These are phyloP conservation scores for Pseudogymnoascus sp. DNA, from an alignment of 2,329 filamentous ascomycete genomes.

Conservation along the genomic window DNA sequence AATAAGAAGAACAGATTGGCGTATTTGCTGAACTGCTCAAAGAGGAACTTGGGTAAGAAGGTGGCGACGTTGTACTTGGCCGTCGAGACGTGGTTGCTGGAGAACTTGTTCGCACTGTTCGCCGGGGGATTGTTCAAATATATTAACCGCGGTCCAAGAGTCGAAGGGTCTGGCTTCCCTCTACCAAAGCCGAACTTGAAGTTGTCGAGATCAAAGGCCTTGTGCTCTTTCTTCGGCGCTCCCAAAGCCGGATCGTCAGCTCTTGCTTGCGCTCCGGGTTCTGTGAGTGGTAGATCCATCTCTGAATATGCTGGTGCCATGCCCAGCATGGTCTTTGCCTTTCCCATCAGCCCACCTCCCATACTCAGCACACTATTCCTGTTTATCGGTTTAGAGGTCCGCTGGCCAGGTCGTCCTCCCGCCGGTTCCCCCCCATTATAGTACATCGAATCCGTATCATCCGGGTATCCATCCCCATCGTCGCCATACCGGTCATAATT, in stretches of 20 bases:
- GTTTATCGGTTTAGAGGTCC: constrained; percentile 51
- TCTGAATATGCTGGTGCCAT: constrained; percentile 86
- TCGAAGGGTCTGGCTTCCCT: constrained; percentile 80
- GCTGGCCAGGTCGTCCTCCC: constrained; percentile 28
- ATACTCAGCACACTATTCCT: constrained; percentile 84
- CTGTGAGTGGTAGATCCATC: constrained; percentile 94
- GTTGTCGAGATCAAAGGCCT: constrained; percentile 60
- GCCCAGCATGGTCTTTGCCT: constrained; percentile 82
- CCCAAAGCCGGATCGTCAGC: constrained; percentile 34
- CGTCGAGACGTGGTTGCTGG: constrained; percentile 95
- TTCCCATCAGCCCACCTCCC: constrained; percentile 80
- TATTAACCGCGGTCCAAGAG: constrained; percentile 84
- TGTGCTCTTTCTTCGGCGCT: constrained; percentile 36
- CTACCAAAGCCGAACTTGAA: constrained; percentile 92
- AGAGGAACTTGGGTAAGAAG: constrained; percentile 93
- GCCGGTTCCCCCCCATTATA: constrained; percentile 48
- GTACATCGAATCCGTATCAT: constrained; percentile 67
- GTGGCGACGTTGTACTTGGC: constrained; percentile 94
- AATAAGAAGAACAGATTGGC: constrained; percentile 99
- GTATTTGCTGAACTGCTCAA: constrained; percentile 98
- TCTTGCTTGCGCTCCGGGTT: constrained; percentile 51
- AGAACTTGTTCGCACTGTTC: constrained; percentile 81
- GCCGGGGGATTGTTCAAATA: constrained; percentile 94
- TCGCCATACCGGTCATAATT: constrained; percentile 90
- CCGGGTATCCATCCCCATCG: constrained; percentile 73